These are phyloP conservation scores for Microbotryum saponariae DNA, from an alignment of 1,284 basidiomycete species.

Conservation along the genomic window DNA sequence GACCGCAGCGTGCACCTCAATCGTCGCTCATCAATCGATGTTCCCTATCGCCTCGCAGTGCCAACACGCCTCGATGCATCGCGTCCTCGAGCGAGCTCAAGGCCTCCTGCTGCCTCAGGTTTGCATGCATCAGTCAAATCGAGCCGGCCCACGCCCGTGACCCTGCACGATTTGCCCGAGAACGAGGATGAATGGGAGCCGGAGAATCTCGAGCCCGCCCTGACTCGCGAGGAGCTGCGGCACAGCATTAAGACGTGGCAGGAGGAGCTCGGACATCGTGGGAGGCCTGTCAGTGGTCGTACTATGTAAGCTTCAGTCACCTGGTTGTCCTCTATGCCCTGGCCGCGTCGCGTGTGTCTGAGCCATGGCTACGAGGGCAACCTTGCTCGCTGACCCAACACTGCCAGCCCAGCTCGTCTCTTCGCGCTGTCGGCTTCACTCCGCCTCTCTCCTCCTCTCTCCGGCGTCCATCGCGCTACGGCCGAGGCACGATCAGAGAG, in stretches of 20 bases:
- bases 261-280: conserved; percentile 21
- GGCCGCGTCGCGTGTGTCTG: too few species aligned
- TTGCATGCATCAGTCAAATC: conserved; percentile 8
- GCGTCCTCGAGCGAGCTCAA: conserved; percentile 13
- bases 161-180: conserved; percentile 14
- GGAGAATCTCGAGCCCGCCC: conserved; percentile 12
- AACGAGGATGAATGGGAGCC: conserved; percentile 29
- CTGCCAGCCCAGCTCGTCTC: too few species aligned
- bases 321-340: too few species aligned
- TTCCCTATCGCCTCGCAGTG: conserved; percentile 1
- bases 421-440: too few species aligned
- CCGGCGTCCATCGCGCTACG: too few species aligned
- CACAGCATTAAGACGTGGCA: conserved; percentile 27
- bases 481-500: too few species aligned
- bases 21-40: not conserved
- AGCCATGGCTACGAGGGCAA: not conserved
- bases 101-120: conserved; percentile 8
- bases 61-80: conserved; percentile 6
- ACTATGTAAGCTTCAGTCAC: conserved; percentile 24
- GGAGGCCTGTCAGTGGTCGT: conserved; percentile 25
- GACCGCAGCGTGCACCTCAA: too few species aligned
- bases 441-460: too few species aligned
- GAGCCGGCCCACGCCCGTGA: conserved; percentile 13
- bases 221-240: conserved; percentile 22
- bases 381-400: not conserved